phyloP scores from a whole-genome alignment of 768 basidiomycete genomes.

The Saitozyma sp. region DNA sequence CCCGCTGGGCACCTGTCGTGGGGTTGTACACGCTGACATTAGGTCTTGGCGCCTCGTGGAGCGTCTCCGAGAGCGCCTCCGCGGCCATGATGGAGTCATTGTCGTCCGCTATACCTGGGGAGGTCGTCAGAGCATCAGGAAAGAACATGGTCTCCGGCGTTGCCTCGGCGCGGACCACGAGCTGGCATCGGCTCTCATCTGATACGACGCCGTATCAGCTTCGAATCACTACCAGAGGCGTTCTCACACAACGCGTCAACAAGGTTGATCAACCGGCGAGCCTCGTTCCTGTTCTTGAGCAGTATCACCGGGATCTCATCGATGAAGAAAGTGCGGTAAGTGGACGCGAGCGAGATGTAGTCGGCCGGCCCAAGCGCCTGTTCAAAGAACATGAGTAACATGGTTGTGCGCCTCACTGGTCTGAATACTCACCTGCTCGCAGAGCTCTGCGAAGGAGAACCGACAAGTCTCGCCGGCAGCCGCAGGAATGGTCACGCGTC shows the following conservation, averaged over 20 bases:
- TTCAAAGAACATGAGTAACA: neutral
- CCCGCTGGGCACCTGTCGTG: constrained; percentile 14
- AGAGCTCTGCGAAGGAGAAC: constrained; percentile 60
- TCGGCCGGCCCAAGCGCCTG: constrained; percentile 62
- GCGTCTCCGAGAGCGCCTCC: constrained; percentile 59
- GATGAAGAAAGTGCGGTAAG: constrained; percentile 59
- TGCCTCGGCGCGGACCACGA: constrained; percentile 39
- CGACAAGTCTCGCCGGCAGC: constrained; percentile 54
- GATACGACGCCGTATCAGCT: neutral
- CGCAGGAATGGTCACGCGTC: constrained; percentile 58
- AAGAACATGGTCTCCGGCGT: constrained; percentile 59
- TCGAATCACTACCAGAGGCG: neutral
- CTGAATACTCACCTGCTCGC: constrained; percentile 55
- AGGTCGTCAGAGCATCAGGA: constrained; percentile 55
- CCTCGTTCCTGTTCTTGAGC: constrained; percentile 62
- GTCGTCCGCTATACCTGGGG: constrained; percentile 40
- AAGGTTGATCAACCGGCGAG: constrained; percentile 63
- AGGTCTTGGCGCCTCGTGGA: constrained; percentile 59
- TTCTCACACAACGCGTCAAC: constrained; percentile 63
- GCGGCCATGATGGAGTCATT: constrained; percentile 53
- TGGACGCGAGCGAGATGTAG: constrained; percentile 61
- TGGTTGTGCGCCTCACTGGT: neutral
- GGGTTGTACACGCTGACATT: constrained; percentile 62
- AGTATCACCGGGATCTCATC: constrained; percentile 59
- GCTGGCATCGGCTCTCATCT: constrained; percentile 50